Percentiles rank a stretch among this genome's conserved stretches.
Evolutionary conservation across 257 asterid genomes (phyloP).

Genomic region (Petrea volubilis): DNA sequence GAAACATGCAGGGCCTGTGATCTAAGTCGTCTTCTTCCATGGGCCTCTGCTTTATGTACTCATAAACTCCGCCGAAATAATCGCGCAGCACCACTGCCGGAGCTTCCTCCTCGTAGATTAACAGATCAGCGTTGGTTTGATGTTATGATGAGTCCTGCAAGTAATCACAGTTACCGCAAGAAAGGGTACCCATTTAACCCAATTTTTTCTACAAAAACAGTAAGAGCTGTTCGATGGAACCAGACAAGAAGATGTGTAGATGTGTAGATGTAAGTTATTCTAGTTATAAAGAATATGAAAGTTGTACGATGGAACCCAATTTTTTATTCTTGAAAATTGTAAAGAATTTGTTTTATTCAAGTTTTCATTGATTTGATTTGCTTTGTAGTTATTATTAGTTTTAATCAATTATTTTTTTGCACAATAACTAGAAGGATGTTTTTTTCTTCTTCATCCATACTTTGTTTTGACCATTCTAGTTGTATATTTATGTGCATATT

Average conservation of each 20-base stretch:
- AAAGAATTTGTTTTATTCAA: too few species aligned
- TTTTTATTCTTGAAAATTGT: too few species aligned
- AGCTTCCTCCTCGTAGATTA: neutral
- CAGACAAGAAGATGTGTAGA: neutral
- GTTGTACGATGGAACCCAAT: too few species aligned
- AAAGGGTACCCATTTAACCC: conserved; percentile 24
- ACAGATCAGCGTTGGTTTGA: neutral
- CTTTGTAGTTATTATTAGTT: too few species aligned
- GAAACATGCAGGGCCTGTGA: conserved; percentile 48
- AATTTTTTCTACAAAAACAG: neutral
- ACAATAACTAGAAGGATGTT: too few species aligned
- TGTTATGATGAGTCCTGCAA: neutral
- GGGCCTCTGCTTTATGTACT: conserved; percentile 59
- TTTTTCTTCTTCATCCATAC: too few species aligned
- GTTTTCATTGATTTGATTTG: too few species aligned
- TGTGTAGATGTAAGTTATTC: too few species aligned
- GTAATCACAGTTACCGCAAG: conserved; percentile 1
- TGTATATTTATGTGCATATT: too few species aligned
- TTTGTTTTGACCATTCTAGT: too few species aligned
- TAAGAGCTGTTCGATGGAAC: neutral
- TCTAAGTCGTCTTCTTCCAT: conserved; percentile 72
- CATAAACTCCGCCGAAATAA: conserved; percentile 55
- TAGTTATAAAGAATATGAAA: too few species aligned
- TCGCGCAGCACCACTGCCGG: conserved; percentile 50
- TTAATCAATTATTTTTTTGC: too few species aligned